phyloP scores from a whole-genome alignment of 306 rosid species.

The Acacia melanoxylon region DNA sequence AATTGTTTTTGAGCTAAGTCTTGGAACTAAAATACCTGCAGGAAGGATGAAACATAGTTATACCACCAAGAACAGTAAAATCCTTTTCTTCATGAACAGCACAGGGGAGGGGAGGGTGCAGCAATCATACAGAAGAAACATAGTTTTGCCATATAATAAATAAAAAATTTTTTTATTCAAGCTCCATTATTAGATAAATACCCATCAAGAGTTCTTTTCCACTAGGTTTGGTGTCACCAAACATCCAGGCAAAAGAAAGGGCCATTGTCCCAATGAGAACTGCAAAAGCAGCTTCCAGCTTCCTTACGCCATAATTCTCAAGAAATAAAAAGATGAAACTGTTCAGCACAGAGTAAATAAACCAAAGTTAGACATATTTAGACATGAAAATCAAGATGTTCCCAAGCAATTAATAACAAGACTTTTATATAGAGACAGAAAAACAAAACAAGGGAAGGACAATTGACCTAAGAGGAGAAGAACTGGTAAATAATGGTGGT shows the following conservation, averaged over 20 bases:
- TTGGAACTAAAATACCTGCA: slow-evolving; percentile 78
- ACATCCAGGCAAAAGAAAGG: slow-evolving; percentile 91
- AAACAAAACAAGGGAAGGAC: background rate
- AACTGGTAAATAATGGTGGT: background rate
- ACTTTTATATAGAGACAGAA: background rate
- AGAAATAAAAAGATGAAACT: slow-evolving; percentile 79
- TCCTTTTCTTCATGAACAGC: background rate
- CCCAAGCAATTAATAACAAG: slow-evolving; percentile 7
- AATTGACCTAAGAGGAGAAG: background rate
- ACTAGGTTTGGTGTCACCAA: slow-evolving; percentile 72
- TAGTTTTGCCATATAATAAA: background rate
- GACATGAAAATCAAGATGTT: slow-evolving; percentile 6
- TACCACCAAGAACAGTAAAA: background rate
- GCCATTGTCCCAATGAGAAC: slow-evolving; percentile 78
- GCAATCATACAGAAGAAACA: slow-evolving; percentile 3
- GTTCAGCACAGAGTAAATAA: slow-evolving; percentile 39
- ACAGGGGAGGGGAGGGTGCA: background rate
- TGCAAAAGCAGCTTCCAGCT: slow-evolving; percentile 89
- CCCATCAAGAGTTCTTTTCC: slow-evolving; percentile 73
- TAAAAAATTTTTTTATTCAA: slow-evolving; percentile 12
- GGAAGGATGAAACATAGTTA: slow-evolving; percentile 32
- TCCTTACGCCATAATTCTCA: slow-evolving; percentile 92
- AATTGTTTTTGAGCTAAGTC: slow-evolving; percentile 77
- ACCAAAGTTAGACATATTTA: slow-evolving; percentile 33
- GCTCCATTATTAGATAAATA: slow-evolving; percentile 28